Conservation (phyloP, 768 basidiomycete species). For the Macrolepiota fuliginosa region DNA sequence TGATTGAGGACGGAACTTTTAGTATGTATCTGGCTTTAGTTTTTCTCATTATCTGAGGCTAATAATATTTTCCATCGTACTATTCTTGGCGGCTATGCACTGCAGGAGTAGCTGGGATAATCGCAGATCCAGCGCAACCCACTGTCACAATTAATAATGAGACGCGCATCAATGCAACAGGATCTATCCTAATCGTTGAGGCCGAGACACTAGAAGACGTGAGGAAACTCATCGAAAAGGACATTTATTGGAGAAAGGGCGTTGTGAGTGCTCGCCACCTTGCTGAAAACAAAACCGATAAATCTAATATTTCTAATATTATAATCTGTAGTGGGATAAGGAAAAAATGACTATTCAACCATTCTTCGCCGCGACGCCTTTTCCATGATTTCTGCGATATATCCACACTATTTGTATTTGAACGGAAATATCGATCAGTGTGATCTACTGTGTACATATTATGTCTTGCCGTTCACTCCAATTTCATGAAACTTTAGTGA, state of each 20-base stretch:
- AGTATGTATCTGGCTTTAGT: conserved; percentile 28
- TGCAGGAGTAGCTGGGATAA: conserved; percentile 48
- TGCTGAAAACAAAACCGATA: not conserved
- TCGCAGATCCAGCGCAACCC: conserved; percentile 39
- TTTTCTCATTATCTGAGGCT: not conserved
- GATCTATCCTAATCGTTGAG: conserved; percentile 50
- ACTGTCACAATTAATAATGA: conserved; percentile 28
- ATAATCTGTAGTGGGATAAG: conserved; percentile 64
- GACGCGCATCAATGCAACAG: conserved; percentile 41
- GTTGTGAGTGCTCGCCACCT: conserved; percentile 29
- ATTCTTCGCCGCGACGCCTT: conserved; percentile 26
- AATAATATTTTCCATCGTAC: not conserved
- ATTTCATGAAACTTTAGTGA: too few species aligned
- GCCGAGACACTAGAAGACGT: conserved; percentile 47
- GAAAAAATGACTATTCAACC: conserved; percentile 53
- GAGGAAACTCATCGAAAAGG: conserved; percentile 27
- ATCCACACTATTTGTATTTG: not conserved
- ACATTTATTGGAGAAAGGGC: conserved; percentile 36
- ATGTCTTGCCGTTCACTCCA: too few species aligned
- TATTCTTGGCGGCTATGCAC: not conserved
- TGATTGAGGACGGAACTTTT: conserved; percentile 37
- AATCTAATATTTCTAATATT: not conserved
- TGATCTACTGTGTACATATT: too few species aligned
- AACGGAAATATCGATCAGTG: too few species aligned
- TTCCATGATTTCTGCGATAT: conserved; percentile 15